phyloP scores from a whole-genome alignment of 768 basidiomycete species.

The Xerocomus spinulosus region DNA sequence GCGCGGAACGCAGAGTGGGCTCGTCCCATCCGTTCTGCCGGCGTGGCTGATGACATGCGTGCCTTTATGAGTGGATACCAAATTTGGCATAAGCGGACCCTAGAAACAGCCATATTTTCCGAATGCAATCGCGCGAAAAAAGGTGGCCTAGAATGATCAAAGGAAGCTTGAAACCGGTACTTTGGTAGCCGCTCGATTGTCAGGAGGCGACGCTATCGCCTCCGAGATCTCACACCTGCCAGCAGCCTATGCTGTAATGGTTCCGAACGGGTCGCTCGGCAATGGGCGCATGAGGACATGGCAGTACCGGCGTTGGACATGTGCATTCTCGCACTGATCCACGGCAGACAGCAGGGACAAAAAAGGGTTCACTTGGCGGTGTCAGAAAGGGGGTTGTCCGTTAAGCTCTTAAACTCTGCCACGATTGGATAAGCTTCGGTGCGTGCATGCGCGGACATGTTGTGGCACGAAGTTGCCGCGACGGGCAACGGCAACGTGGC shows the following conservation, averaged over 20 bases:
- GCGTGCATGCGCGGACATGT: conserved; percentile 28
- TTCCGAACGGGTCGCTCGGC: conserved; percentile 27
- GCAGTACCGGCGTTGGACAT: not conserved
- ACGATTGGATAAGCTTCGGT: conserved; percentile 36
- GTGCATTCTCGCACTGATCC: conserved; percentile 25
- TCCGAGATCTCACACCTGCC: conserved; percentile 31
- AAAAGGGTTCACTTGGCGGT: conserved; percentile 19
- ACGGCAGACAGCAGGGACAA: conserved; percentile 12
- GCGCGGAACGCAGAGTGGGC: conserved; percentile 19
- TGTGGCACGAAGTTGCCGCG: conserved; percentile 41
- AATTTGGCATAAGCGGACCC: conserved; percentile 30
- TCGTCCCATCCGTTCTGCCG: conserved; percentile 17
- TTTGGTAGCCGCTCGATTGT: conserved; percentile 30
- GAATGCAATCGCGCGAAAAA: conserved; percentile 27
- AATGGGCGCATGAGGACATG: conserved; percentile 22
- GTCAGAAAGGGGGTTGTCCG: conserved; percentile 31
- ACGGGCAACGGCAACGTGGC: conserved; percentile 46
- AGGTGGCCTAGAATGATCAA: conserved; percentile 23
- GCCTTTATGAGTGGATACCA: conserved; percentile 21
- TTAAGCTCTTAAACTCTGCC: conserved; percentile 41
- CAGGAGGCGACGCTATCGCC: conserved; percentile 31
- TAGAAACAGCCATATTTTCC: conserved; percentile 27
- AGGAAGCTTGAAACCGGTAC: conserved; percentile 28
- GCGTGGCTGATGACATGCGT: conserved; percentile 13
- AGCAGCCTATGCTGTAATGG: conserved; percentile 30